Evolutionary conservation across 192 early-diverging fungal genomes (phyloP), one percentile per base, ranked within the genome.

Genomic region (Linnemannia hyalina): DNA sequence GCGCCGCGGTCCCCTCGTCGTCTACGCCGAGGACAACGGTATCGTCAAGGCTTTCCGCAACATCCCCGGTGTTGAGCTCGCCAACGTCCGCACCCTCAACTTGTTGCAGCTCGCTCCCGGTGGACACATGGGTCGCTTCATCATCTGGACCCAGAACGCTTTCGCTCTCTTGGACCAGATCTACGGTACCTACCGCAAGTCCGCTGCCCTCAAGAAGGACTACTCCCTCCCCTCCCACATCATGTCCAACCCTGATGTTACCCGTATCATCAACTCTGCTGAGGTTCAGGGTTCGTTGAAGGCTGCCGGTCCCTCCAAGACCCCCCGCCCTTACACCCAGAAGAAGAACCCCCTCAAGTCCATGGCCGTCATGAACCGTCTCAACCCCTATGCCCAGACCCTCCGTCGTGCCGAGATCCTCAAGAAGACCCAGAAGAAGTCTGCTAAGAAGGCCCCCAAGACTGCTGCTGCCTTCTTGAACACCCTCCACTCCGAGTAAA

Each of bases 261-360:
- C 95, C 81, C 95, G 97, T 89, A 88, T 99, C 81, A 99, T 99
- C 91, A 96, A 97, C 92, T 98, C 97, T 81, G 94, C 94, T 84
- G 97, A 99, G 93, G 94, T 99, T 88, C 98, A 99, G 92, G 93
- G 96, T 75, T 96, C 97, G 76, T 93, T 98, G 80, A 94, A 95
- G 74, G 91, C 95, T 82, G 97, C 97, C 70, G 95, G 96, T 74
- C 80, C 93, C 83, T 89, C 93, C 88, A 79, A 91, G 86, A 93
- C 93, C 91, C 96, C 96, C 93, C 96, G 98, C 82, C 97, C 98
- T 23, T 98, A 93, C 94, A 94, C 95, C 81, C 97, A 98, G 91
- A 97, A 98, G 95, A 99, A 99, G 96, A 99, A 99, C 97, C 98
- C 97, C 69, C 94, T 99, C 89, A 92, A 93, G 87, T 98, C 98